phyloP scores from a whole-genome alignment of 352 stramenopile genomes.

The Pythium phragmiticola region DNA sequence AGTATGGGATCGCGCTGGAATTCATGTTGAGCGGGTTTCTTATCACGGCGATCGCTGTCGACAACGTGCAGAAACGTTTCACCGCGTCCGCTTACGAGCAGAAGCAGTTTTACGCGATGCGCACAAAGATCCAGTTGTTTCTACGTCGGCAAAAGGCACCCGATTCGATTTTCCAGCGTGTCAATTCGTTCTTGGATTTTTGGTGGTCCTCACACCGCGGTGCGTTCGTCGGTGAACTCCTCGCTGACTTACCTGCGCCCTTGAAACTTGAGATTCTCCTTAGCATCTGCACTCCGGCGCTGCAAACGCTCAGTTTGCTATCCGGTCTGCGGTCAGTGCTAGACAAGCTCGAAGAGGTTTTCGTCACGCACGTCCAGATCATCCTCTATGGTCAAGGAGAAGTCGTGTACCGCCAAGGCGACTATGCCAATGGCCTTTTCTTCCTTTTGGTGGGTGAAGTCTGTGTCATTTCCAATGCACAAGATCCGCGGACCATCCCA shows the following conservation, averaged over 20 bases:
- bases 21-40: conserved; percentile 80
- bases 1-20: conserved; percentile 49
- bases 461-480: conserved; percentile 40
- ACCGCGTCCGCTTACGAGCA: conserved; percentile 72
- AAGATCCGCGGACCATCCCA: conserved; percentile 36
- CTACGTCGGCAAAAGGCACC: conserved; percentile 61
- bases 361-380: conserved; percentile 65
- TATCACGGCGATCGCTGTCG: conserved; percentile 66
- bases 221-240: conserved; percentile 51
- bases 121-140: conserved; percentile 66
- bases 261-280: conserved; percentile 65
- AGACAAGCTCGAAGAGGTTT: conserved; percentile 45
- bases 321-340: conserved; percentile 46
- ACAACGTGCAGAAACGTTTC: conserved; percentile 78
- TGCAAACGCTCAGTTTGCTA: conserved; percentile 55
- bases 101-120: conserved; percentile 65
- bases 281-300: conserved; percentile 55
- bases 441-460: conserved; percentile 61
- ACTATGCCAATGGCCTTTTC: conserved; percentile 54
- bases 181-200: conserved; percentile 70
- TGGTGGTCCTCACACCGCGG: conserved; percentile 75
- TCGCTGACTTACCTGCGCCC: conserved; percentile 53
- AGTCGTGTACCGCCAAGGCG: conserved; percentile 60
- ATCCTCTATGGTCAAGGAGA: conserved; percentile 70
- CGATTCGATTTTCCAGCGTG: conserved; percentile 52